A percentile compares a stretch with the other conserved stretches of the same genome.
phyloP scores from a whole-genome alignment of 2,329 filamentous ascomycete genomes.

The Talaromyces albobiverticillius region DNA sequence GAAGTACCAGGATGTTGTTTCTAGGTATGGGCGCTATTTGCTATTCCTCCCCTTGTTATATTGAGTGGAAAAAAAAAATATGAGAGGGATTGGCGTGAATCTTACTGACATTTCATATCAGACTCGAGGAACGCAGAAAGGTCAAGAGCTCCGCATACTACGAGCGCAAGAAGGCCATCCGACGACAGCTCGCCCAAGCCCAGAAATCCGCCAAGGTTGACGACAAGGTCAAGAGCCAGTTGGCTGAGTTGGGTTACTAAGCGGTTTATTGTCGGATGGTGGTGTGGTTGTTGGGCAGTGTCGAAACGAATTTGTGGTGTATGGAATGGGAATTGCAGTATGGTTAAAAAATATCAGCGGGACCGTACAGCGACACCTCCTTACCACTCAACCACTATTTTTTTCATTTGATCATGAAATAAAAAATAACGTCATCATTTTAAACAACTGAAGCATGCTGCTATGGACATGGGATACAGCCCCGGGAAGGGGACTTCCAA shows the following conservation, averaged over 20 bases:
- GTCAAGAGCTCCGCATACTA: constrained; percentile 99
- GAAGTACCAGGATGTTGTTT: constrained; percentile 99
- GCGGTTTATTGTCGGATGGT: constrained; percentile 37
- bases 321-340: constrained; percentile 28
- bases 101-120: constrained; percentile 42
- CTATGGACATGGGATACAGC: constrained; percentile 32
- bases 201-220: constrained; percentile 89
- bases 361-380: constrained; percentile 39
- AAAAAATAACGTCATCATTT: constrained; percentile 24
- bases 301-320: constrained; percentile 27
- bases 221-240: constrained; percentile 81
- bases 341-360: constrained; percentile 35
- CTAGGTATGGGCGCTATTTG: constrained; percentile 63
- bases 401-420: constrained; percentile 32
- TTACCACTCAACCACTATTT: constrained; percentile 27
- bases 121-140: constrained; percentile 99
- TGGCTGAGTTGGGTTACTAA: constrained; percentile 91
- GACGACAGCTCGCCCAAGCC: constrained; percentile 85
- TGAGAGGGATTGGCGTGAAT: background rate
- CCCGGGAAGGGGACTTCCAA: constrained; percentile 29
- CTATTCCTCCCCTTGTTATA: too few species aligned
- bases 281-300: constrained; percentile 31
- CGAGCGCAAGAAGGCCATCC: constrained; percentile 98
- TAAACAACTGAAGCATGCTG: constrained; percentile 23
- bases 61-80: background rate